Conservation (phyloP, 345 rosid genomes). For the Linum tenue region DNA sequence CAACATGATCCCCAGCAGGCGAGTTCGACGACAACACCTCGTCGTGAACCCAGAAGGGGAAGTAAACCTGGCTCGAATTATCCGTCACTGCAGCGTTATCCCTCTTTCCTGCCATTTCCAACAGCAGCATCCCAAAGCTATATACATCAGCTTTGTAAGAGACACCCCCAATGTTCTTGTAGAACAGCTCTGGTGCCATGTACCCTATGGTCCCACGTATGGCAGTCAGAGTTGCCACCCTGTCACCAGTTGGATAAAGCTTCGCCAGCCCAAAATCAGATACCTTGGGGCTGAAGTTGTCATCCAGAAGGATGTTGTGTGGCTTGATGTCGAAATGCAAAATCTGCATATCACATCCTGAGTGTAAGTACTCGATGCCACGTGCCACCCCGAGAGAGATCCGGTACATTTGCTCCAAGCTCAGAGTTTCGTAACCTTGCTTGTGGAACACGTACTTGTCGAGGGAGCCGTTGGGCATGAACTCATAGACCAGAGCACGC, state of each 20-base stretch:
- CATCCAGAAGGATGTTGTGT: slow-evolving; percentile 3
- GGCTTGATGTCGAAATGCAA: slow-evolving; percentile 6
- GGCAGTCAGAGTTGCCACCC: background rate
- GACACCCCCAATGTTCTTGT: background rate
- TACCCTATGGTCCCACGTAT: slow-evolving; percentile 1
- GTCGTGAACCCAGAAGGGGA: slow-evolving; percentile 3
- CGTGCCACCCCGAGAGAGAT: slow-evolving; percentile 4
- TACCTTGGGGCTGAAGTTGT: background rate
- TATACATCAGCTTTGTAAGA: slow-evolving; percentile 8
- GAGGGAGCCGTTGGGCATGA: slow-evolving; percentile 4
- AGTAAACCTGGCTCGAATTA: background rate
- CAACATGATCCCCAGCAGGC: background rate
- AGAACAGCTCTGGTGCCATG: slow-evolving; percentile 1
- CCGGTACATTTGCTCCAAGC: background rate
- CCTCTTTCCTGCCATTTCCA: slow-evolving; percentile 4
- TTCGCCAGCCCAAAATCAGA: slow-evolving; percentile 4
- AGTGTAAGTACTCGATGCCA: background rate
- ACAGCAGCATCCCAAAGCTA: slow-evolving; percentile 5
- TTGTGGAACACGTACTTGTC: background rate
- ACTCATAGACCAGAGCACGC: slow-evolving; percentile 5
- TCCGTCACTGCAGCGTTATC: background rate
- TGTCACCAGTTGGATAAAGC: background rate
- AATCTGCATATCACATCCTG: slow-evolving; percentile 1
- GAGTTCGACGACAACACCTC: background rate
- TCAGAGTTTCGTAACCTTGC: background rate